phyloP scores from a whole-genome alignment of 2,329 filamentous ascomycete species.

The Pyricularia pennisetigena region DNA sequence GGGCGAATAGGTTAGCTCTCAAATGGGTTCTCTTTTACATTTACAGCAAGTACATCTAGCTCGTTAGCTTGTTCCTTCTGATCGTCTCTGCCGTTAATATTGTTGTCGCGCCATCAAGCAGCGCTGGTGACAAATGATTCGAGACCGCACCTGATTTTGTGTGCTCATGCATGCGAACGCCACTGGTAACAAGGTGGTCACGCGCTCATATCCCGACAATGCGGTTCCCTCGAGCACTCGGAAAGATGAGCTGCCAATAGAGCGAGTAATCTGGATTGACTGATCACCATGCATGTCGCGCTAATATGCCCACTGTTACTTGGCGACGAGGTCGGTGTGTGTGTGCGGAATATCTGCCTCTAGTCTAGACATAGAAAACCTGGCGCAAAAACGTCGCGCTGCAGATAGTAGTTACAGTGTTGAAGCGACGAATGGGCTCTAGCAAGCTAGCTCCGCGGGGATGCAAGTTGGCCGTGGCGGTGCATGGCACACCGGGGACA shows the following conservation, averaged over 20 bases:
- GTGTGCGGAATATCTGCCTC: background rate
- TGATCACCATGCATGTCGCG: background rate
- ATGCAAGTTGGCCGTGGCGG: background rate
- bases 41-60: background rate
- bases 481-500: background rate
- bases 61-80: background rate
- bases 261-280: background rate
- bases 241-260: background rate
- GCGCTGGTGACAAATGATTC: background rate
- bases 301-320: background rate
- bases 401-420: background rate
- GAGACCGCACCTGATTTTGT: background rate
- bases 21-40: background rate
- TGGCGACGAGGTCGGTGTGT: background rate
- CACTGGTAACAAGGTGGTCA: background rate
- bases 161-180: background rate
- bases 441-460: background rate
- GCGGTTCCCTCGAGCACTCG: conserved; percentile 2
- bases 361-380: background rate
- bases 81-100: too few relatives aligned
- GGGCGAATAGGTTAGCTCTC: background rate
- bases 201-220: conserved; percentile 2
- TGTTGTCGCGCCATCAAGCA: background rate
- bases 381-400: background rate
- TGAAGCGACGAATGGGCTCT: background rate